Evolutionary conservation across 805 yeast genomes (phyloP).

Genomic region (Hermanozyma aechmeae): DNA sequence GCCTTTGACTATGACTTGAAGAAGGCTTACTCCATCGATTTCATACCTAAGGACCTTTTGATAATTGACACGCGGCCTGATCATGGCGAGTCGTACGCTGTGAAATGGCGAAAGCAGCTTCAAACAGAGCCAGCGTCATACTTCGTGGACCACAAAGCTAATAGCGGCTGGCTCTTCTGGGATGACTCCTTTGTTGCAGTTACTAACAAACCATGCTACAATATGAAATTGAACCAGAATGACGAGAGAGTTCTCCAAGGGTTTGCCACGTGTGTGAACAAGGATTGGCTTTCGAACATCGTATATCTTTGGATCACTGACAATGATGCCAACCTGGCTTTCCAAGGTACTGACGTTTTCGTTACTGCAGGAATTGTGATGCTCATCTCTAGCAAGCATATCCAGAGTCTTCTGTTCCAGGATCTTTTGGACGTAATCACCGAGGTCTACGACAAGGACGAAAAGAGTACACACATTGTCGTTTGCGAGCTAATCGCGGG

Average conservation of each 20-base stretch:
- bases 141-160: slow-evolving; percentile 49
- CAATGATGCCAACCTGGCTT: slow-evolving; percentile 59
- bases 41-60: slow-evolving; percentile 24
- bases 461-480: slow-evolving; percentile 68
- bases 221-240: slow-evolving; percentile 21
- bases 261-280: slow-evolving; percentile 39
- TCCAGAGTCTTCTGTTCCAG: slow-evolving; percentile 32
- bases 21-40: slow-evolving; percentile 31
- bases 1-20: slow-evolving; percentile 37
- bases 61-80: slow-evolving; percentile 34
- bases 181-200: slow-evolving; percentile 44
- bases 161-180: slow-evolving; percentile 73
- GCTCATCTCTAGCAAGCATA: slow-evolving; percentile 37
- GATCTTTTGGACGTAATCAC: slow-evolving; percentile 46
- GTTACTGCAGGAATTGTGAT: slow-evolving; percentile 42
- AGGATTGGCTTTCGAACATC: slow-evolving; percentile 49
- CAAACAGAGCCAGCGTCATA: slow-evolving; percentile 37
- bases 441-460: slow-evolving; percentile 49
- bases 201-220: slow-evolving; percentile 17
- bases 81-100: slow-evolving; percentile 24
- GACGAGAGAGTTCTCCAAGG: slow-evolving; percentile 35
- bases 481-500: slow-evolving; percentile 66
- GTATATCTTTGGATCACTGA: slow-evolving; percentile 49
- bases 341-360: slow-evolving; percentile 56
- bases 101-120: slow-evolving; percentile 43